These are phyloP conservation scores for Podaxis sp. DNA, from an alignment of 768 basidiomycete species.

Conservation along the genomic window DNA sequence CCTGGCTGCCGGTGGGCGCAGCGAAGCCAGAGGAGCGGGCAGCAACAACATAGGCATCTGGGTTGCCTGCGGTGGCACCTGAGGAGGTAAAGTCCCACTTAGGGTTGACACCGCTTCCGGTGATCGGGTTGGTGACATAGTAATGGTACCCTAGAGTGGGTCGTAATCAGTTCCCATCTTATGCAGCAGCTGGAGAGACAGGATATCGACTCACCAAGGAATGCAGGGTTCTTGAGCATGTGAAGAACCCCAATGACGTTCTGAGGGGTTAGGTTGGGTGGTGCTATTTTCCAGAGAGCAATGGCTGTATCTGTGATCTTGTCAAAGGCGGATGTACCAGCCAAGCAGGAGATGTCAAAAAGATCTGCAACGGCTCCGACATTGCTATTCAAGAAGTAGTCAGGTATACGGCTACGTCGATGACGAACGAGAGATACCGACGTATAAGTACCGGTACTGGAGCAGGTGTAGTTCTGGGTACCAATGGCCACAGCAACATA, in stretches of 20 bases:
- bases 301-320: constrained; percentile 25
- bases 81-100: constrained; percentile 52
- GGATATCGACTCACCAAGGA: constrained; percentile 30
- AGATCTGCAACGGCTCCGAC: constrained; percentile 52
- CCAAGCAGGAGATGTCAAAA: constrained; percentile 55
- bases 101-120: constrained; percentile 39
- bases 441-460: constrained; percentile 43
- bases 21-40: constrained; percentile 36
- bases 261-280: constrained; percentile 18
- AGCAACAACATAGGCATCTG: constrained; percentile 42
- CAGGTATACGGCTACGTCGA: neutral
- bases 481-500: constrained; percentile 50
- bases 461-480: constrained; percentile 58
- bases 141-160: constrained; percentile 45
- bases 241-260: constrained; percentile 21
- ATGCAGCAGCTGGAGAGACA: no score
- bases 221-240: constrained; percentile 15
- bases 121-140: constrained; percentile 48
- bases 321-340: constrained; percentile 28
- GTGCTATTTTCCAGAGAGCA: constrained; percentile 22
- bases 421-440: constrained; percentile 25
- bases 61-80: constrained; percentile 32
- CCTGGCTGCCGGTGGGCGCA: constrained; percentile 30
- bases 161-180: neutral
- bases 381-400: constrained; percentile 29